Conservation (phyloP, 1,139 yeast species). For the Petasospora fabianii region DNA sequence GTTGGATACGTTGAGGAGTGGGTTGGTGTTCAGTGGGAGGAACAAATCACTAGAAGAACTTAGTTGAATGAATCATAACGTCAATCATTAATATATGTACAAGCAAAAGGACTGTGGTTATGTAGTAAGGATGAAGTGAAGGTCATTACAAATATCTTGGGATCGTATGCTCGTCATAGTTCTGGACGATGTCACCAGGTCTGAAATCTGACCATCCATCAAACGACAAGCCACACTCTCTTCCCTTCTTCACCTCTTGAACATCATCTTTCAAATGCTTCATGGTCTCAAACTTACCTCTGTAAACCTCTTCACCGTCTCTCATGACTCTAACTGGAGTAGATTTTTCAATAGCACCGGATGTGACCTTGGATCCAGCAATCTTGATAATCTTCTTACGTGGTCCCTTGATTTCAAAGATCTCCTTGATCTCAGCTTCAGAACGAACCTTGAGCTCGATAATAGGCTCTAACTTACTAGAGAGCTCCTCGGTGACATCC, state of each 20-base stretch:
- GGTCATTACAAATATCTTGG: slow-evolving; percentile 63
- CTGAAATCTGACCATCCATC: slow-evolving; percentile 66
- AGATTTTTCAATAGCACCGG: slow-evolving; percentile 63
- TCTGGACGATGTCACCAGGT: slow-evolving; percentile 73
- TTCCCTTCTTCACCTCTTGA: slow-evolving; percentile 73
- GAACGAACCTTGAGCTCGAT: slow-evolving; percentile 66
- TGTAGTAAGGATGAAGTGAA: no score
- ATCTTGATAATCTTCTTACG: slow-evolving; percentile 52
- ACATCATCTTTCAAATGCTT: slow-evolving; percentile 85
- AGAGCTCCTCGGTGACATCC: slow-evolving; percentile 66
- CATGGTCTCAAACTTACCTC: slow-evolving; percentile 69
- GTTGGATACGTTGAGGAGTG: slow-evolving; percentile 88
- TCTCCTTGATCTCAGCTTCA: slow-evolving; percentile 65
- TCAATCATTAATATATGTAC: slow-evolving; percentile 3
- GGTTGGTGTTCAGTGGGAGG: slow-evolving; percentile 96
- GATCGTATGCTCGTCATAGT: slow-evolving; percentile 65
- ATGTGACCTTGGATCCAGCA: slow-evolving; percentile 86
- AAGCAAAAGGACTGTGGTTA: slow-evolving; percentile 1
- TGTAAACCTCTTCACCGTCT: slow-evolving; percentile 45
- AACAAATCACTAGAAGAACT: slow-evolving; percentile 14
- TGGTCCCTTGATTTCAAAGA: slow-evolving; percentile 61
- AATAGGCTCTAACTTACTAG: slow-evolving; percentile 60
- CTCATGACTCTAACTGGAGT: slow-evolving; percentile 64
- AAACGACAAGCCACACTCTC: slow-evolving; percentile 85
- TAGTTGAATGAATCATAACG: neutral